Conservation (phyloP, 1,284 basidiomycete species). For the Taiwanofungus camphoratus region DNA sequence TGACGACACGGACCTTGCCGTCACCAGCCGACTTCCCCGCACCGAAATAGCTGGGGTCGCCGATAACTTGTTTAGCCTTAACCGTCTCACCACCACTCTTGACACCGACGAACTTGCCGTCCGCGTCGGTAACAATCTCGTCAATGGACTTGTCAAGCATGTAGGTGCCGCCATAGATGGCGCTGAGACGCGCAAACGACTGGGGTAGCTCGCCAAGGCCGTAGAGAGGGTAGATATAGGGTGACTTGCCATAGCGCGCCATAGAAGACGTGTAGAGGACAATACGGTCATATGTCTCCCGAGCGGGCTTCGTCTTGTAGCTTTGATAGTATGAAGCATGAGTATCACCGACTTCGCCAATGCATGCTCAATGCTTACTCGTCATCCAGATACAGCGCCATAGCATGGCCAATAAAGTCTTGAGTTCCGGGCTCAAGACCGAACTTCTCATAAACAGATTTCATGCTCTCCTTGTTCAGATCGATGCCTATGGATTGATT, state of each 20-base stretch:
- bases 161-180: slow-evolving; percentile 99
- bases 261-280: slow-evolving; percentile 97
- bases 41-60: slow-evolving; percentile 97
- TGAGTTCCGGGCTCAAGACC: slow-evolving; percentile 96
- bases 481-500: slow-evolving; percentile 60
- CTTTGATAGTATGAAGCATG: slow-evolving; percentile 34
- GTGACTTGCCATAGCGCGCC: slow-evolving; percentile 99
- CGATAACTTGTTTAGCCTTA: slow-evolving; percentile 97
- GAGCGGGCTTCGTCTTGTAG: slow-evolving; percentile 90
- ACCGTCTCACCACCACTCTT: slow-evolving; percentile 89
- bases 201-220: slow-evolving; percentile 99
- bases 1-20: slow-evolving; percentile 83
- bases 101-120: slow-evolving; percentile 93
- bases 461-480: slow-evolving; percentile 87
- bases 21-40: slow-evolving; percentile 57
- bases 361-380: slow-evolving; percentile 57
- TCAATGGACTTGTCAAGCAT: slow-evolving; percentile 98
- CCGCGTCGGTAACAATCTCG: slow-evolving; percentile 80
- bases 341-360: background rate
- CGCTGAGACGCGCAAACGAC: slow-evolving; percentile 95
- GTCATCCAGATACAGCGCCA: slow-evolving; percentile 98
- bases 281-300: slow-evolving; percentile 91
- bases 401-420: slow-evolving; percentile 99
- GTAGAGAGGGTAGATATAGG: slow-evolving; percentile 99
- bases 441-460: slow-evolving; percentile 93